These are phyloP conservation scores for barley (Hordeum vulgare) DNA, from an alignment of 176 grass and related monocot species.

Conservation along the genomic window MorexV3_pseudomolecules_assembly NC_058520.1:140254590-140255089, in stretches of 20 bases:
- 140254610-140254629: neutral
- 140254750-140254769: neutral
- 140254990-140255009: conserved; percentile 10
- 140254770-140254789: neutral
- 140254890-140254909: conserved; percentile 36
- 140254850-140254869: neutral
- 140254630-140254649: neutral
- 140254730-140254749: neutral
- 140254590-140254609: neutral
- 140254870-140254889: neutral
- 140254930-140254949: conserved; percentile 27
- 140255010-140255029: neutral
- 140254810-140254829: neutral
- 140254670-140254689: neutral
- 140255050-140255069: neutral
- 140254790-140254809: neutral
- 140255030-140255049: neutral
- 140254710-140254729: neutral
- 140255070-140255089: neutral
- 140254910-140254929: conserved; percentile 34
- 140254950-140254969: conserved; percentile 42
- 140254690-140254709: neutral
- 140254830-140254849: neutral
- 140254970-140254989: conserved; percentile 7
- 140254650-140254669: neutral